These are phyloP conservation scores for Tarenaya hassleriana DNA, from an alignment of 345 rosid species.

Conservation along the genomic window DNA sequence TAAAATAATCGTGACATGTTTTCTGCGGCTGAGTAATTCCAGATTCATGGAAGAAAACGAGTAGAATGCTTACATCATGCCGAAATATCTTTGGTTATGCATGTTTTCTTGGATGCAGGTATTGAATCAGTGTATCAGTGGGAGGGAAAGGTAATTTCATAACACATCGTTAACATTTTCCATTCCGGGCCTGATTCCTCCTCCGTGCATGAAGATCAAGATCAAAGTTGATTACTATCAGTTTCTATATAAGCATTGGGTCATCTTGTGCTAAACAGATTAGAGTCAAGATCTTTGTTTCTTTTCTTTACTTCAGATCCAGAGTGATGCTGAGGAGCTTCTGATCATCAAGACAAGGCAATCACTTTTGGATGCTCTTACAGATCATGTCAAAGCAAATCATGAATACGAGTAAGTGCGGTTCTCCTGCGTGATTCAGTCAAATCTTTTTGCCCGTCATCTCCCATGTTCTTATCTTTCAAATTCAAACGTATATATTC, in stretches of 20 bases:
- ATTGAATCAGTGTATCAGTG: slow-evolving; percentile 81
- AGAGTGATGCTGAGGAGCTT: slow-evolving; percentile 79
- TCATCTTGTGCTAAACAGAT: slow-evolving; percentile 8
- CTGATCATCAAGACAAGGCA: slow-evolving; percentile 87
- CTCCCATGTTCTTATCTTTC: background rate
- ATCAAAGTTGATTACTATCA: too few relatives aligned
- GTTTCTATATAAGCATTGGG: background rate
- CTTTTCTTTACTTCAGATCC: slow-evolving; percentile 43
- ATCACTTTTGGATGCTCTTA: slow-evolving; percentile 68
- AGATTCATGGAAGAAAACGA: background rate
- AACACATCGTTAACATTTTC: background rate
- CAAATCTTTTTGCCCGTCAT: background rate
- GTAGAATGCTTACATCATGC: too few relatives aligned
- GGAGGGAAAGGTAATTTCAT: slow-evolving; percentile 70
- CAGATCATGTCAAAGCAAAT: slow-evolving; percentile 82
- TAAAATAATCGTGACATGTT: slow-evolving; percentile 2
- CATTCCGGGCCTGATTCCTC: too few relatives aligned
- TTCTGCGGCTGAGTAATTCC: background rate
- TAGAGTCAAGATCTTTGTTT: background rate
- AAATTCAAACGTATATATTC: background rate
- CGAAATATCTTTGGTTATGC: slow-evolving; percentile 1
- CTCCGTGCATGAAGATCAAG: too few relatives aligned
- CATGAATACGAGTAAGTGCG: slow-evolving; percentile 89
- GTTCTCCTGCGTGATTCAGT: background rate
- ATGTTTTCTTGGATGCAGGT: slow-evolving; percentile 43